Conservation (phyloP, 768 basidiomycete genomes). For the Hortiboletus campestris region DNA sequence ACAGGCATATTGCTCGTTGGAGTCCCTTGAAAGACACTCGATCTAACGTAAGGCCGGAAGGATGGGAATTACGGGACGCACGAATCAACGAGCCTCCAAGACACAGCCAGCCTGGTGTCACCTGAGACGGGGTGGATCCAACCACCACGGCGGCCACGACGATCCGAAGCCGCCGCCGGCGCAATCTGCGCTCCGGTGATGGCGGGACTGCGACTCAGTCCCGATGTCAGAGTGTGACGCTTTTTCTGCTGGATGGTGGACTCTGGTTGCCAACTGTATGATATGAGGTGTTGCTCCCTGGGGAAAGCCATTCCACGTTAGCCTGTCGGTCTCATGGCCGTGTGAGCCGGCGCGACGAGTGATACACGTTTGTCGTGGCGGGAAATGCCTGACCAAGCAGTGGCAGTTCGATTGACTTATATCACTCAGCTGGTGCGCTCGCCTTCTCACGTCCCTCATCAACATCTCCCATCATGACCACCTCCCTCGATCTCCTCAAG, state of each 20-base stretch:
- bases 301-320: neutral
- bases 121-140: too few species aligned
- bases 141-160: too few species aligned
- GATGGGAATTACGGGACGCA: neutral
- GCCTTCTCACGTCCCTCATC: neutral
- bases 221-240: too few species aligned
- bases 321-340: too few species aligned
- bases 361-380: constrained; percentile 3
- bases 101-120: neutral
- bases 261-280: too few species aligned
- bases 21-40: neutral
- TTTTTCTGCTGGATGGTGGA: too few species aligned
- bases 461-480: constrained; percentile 60
- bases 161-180: too few species aligned
- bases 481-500: constrained; percentile 81
- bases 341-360: neutral
- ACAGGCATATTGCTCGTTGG: neutral
- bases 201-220: neutral
- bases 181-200: neutral
- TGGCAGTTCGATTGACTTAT: constrained; percentile 17
- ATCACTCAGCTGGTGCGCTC: constrained; percentile 14
- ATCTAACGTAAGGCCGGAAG: neutral
- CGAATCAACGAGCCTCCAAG: neutral
- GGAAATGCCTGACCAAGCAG: constrained; percentile 23
- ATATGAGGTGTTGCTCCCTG: too few species aligned